Conservation (phyloP, 2,329 filamentous ascomycete genomes). For the Diaporthe velutina region DNA sequence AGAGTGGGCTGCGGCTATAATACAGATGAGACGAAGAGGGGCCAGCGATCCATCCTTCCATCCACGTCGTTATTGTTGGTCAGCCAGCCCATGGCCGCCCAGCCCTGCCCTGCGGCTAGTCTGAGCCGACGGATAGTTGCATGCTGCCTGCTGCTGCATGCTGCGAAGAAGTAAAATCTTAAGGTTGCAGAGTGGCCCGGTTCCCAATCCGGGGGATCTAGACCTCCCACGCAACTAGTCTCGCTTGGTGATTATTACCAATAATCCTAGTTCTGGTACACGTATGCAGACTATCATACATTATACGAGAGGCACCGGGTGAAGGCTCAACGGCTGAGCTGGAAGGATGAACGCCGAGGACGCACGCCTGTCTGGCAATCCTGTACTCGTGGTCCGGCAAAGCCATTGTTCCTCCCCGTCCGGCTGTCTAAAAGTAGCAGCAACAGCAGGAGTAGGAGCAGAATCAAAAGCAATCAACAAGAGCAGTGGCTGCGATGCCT, state of each 20-base stretch:
- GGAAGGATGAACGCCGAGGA: background rate
- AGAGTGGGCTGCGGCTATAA: background rate
- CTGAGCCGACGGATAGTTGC: slow-evolving; percentile 7
- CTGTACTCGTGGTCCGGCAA: background rate
- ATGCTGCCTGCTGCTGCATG: background rate
- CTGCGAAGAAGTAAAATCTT: background rate
- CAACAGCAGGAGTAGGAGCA: background rate
- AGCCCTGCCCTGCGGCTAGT: background rate
- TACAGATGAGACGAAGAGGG: slow-evolving; percentile 15
- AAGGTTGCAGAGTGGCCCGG: slow-evolving; percentile 7
- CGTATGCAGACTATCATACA: background rate
- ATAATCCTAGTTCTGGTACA: background rate
- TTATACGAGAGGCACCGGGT: background rate
- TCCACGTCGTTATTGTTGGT: background rate
- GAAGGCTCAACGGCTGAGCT: background rate
- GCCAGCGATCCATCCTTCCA: background rate
- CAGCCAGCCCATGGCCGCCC: background rate
- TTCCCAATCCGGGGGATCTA: background rate
- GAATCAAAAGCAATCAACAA: background rate
- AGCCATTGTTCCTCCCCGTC: background rate
- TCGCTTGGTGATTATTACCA: background rate
- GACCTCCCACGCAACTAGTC: background rate
- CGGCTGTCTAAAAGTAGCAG: background rate
- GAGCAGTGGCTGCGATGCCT: background rate
- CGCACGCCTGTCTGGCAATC: background rate